A percentile compares a stretch with the other conserved stretches of the same genome.
These are phyloP conservation scores for Polychaeton citri DNA, from an alignment of 2,329 filamentous ascomycete species.

Conservation along the genomic window DNA sequence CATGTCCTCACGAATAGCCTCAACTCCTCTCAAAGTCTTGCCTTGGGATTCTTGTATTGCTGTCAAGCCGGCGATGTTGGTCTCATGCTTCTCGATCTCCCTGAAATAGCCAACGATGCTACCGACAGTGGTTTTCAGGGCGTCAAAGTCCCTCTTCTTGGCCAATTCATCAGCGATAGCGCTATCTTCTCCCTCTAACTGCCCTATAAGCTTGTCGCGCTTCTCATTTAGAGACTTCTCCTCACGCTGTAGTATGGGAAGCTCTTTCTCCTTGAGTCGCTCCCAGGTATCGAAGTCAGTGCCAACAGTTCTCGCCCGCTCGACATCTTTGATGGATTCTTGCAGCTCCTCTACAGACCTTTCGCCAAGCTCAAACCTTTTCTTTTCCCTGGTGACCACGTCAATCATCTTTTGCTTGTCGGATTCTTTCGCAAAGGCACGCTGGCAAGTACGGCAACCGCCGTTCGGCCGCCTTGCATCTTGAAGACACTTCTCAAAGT, in stretches of 20 bases:
- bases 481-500: slow-evolving; percentile 55
- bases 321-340: slow-evolving; percentile 21
- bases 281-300: slow-evolving; percentile 62
- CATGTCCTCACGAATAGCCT: slow-evolving; percentile 72
- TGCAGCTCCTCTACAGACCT: slow-evolving; percentile 33
- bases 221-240: slow-evolving; percentile 36
- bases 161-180: slow-evolving; percentile 48
- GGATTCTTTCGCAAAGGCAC: slow-evolving; percentile 45
- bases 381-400: slow-evolving; percentile 31
- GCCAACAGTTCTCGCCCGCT: slow-evolving; percentile 44
- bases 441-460: slow-evolving; percentile 62
- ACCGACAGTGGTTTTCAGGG: slow-evolving; percentile 60
- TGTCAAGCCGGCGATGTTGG: slow-evolving; percentile 60
- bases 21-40: slow-evolving; percentile 50
- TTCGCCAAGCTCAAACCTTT: slow-evolving; percentile 37
- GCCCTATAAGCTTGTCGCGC: slow-evolving; percentile 24
- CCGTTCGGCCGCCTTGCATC: slow-evolving; percentile 50
- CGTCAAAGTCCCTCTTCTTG: slow-evolving; percentile 59
- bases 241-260: slow-evolving; percentile 56
- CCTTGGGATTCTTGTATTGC: slow-evolving; percentile 60
- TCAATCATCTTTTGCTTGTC: slow-evolving; percentile 34
- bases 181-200: slow-evolving; percentile 52
- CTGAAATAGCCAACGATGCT: slow-evolving; percentile 59
- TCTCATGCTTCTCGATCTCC: slow-evolving; percentile 58
- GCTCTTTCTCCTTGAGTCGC: slow-evolving; percentile 52